Base-by-base conservation (phyloP, 306 rosid genomes). In the Begonia masoniana region DNA sequence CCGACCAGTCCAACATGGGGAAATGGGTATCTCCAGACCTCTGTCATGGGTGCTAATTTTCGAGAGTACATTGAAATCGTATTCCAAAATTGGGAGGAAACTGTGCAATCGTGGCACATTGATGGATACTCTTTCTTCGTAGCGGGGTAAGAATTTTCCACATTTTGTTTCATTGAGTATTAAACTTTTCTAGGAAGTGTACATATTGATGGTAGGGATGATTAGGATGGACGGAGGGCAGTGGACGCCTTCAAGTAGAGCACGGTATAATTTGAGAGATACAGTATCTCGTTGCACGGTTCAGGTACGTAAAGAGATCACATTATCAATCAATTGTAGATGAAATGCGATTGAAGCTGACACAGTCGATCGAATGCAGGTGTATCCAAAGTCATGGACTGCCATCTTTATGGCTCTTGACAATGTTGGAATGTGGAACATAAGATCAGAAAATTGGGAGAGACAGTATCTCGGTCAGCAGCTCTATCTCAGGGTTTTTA, bases 401-500 rank as follows among this genome's bases (percentile, higher is more conserved):
- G 97, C 96, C 46, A 70, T 91, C 59, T 91, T 75, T 75, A 57
- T 91, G 66, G 74, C 97, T 0, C 61, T 91, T 51, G 97, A 91
- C 87, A 91, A 77, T 46, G 96, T 86, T 36, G 97, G 97, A 71
- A 83, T 91, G 86, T 91, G 97, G 97, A 86, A 85, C 64, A 69
- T 91, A 52, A 81, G 99, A 71, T 83, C 99, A 1, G 84, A 86
- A 76, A 71, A 81, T 54, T 91, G 99, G 96, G 96, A 52, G 1
- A 83, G 99, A 56, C 99, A 91, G 56, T 91, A 91, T 71, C 47
- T 91, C 82, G 99, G 99, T 16, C 99, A 91, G 47, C 99, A 91
- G 66, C 77, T 85, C 51, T 91, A 91, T 73, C 76, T 91, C 23
- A 71, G 96, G 56, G 99, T 91, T 13, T 83, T 64, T 55, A 76